Base-by-base conservation (phyloP, 306 rosid genomes). In the Prunus armeniaca region DNA sequence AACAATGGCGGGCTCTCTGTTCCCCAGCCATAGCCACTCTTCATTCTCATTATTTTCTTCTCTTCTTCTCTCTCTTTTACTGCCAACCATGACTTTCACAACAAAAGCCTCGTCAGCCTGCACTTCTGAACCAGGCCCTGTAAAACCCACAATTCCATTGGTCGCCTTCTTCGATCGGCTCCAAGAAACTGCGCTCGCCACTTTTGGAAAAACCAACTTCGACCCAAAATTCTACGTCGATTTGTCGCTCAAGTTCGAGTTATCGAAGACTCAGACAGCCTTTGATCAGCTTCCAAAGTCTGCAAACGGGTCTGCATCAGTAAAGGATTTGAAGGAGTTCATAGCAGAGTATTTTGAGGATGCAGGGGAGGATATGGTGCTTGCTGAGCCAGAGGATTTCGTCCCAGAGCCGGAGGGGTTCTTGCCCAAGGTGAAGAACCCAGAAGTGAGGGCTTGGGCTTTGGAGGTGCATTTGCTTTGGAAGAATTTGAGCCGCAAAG, bases 151-250 rank as follows among this genome's bases (percentile, higher is more conserved):
- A 3, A 81, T 62, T 56, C 87, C 88, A 27, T 84, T 95, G 32
- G 82, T 95, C 62, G 49, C 81, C 38, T 89, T 95, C 55, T 89
- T 95, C 43, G 79, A 95, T 72, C 83, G 67, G 0, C 67, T 95
- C 30, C 97, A 92, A 20, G 49, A 87, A 73, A 74, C 87, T 0
- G 96, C 97, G 0, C 81, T 84, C 61, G 4, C 47, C 7, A 80
- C 92, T 19, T 87, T 86, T 7, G 86, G 79, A 2, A 55, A 67
- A 19, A 27, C 86, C 18, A 32, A 79, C 14, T 90, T 92, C 50
- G 97, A 92, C 41, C 96, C 91, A 0, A 95, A 90, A 65, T 75
- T 86, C 72, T 95, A 95, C 77, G 90, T 95, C 2, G 97, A 95
- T 71, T 58, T 95, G 79, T 80, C 99, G 0, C 74, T 95, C 13